Evolutionary conservation across 1,284 basidiomycete species (phyloP).

Genomic region (Termitomyces sp.): DNA sequence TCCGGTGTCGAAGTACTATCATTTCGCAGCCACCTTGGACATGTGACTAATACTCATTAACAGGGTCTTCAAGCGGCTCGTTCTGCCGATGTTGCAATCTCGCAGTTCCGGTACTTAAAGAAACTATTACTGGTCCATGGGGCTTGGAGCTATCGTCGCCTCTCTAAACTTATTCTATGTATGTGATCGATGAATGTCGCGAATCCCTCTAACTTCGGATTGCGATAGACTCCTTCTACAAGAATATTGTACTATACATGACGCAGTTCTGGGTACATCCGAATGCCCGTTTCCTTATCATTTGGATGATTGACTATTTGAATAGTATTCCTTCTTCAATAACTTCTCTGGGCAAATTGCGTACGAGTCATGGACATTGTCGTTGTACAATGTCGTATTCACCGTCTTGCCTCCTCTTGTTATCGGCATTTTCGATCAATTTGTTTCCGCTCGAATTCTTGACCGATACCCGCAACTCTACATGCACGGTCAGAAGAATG

Average conservation of each 20-base stretch:
- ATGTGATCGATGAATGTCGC: slow-evolving; percentile 49
- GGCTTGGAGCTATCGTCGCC: slow-evolving; percentile 94
- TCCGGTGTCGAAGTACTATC: slow-evolving; percentile 84
- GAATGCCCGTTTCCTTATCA: slow-evolving; percentile 2
- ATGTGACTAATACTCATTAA: background rate
- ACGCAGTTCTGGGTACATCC: slow-evolving; percentile 89
- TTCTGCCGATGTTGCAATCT: slow-evolving; percentile 95
- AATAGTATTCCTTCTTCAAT: slow-evolving; percentile 94
- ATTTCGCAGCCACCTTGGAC: background rate
- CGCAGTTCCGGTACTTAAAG: slow-evolving; percentile 95
- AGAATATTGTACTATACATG: slow-evolving; percentile 97
- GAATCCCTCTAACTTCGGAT: background rate
- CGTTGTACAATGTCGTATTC: slow-evolving; percentile 90
- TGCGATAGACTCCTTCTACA: slow-evolving; percentile 82
- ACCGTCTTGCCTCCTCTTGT: slow-evolving; percentile 95
- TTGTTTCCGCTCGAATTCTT: slow-evolving; percentile 93
- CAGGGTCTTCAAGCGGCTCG: slow-evolving; percentile 96
- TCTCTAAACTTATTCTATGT: slow-evolving; percentile 96
- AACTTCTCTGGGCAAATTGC: slow-evolving; percentile 98
- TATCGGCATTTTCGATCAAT: slow-evolving; percentile 97
- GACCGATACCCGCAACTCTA: slow-evolving; percentile 98
- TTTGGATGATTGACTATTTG: background rate
- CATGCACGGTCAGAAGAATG: slow-evolving; percentile 86
- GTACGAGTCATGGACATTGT: slow-evolving; percentile 98
- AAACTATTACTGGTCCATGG: slow-evolving; percentile 97